Base-by-base conservation (phyloP, 164 flowering plant genomes). In the Sextonia rubra region DNA sequence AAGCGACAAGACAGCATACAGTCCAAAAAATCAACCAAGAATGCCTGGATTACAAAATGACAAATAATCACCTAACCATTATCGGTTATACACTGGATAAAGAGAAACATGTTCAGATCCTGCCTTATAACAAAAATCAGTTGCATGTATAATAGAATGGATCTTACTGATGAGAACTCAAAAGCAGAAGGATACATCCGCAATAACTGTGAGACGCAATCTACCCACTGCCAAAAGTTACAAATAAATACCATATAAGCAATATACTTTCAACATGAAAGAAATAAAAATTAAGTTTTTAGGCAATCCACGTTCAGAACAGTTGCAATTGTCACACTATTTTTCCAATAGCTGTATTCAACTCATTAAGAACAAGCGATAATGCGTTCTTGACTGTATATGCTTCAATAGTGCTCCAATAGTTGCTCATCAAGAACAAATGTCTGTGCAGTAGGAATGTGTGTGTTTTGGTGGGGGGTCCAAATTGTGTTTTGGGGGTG, bases 161-260 rank as follows among this genome's bases (percentile, higher is more conserved):
- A 61, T 82, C 89, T 76, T 86, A 93, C 99, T 78, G 87, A 85
- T 29, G 97, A 90, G 80, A 92, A 96, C 81, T 96, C 98, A 82
- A 96, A 96, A 44, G 98, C 99, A 83, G 85, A 89, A 25, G 99
- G 99, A 84, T 96, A 96, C 90, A 93, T 89, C 72, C 99, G 89
- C 79, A 93, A 30, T 69, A 96, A 76, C 77, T 96, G 99, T n/a
- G 99, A 86, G 64, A 96, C 84, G 82, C 99, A 96, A 83, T 96
- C 99, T 73, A 96, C 82, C 97, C 97, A 96, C 99, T 96, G 95
- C 81, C 84, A 47, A 73, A 71, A 44, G 69, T 56, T 69, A 22
- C 52, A 64, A 20, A 23, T 47, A 22, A 61, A 61, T 3, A 60
- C 63, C 61, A 70, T 47, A 44, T 70, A 22, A 80, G 71, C 14